Percentiles rank a stretch among this genome's conserved stretches.
These are phyloP conservation scores for Leucocoprinus sp. DNA, from an alignment of 768 basidiomycete genomes.

Conservation along the genomic window DNA sequence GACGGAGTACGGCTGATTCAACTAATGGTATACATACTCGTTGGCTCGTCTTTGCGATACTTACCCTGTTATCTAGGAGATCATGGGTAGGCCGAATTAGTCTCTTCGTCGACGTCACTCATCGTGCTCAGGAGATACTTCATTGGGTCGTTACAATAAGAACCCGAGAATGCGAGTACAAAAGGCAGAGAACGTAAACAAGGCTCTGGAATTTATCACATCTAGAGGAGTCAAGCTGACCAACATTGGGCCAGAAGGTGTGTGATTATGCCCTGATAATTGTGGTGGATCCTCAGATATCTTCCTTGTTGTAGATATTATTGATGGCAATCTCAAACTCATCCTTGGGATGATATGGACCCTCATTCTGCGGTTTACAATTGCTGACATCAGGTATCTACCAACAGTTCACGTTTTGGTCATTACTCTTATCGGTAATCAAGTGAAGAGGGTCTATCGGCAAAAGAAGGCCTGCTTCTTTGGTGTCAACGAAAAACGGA, in stretches of 20 bases:
- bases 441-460: conserved; percentile 97
- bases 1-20: conserved; percentile 96
- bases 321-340: conserved; percentile 97
- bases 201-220: conserved; percentile 92
- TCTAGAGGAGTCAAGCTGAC: conserved; percentile 92
- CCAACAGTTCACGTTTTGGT: neutral
- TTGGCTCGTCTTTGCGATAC: neutral
- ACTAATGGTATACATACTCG: conserved; percentile 60
- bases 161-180: conserved; percentile 88
- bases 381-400: conserved; percentile 94
- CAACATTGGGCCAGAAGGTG: conserved; percentile 96
- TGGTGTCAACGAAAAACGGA: conserved; percentile 98
- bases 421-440: conserved; percentile 9
- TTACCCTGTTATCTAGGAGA: conserved; percentile 53
- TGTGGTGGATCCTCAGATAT: neutral
- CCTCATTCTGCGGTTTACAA: conserved; percentile 92
- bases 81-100: conserved; percentile 61
- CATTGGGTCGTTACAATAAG: conserved; percentile 92
- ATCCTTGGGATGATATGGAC: conserved; percentile 99
- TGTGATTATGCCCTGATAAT: conserved; percentile 5
- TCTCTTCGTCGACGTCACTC: neutral
- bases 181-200: conserved; percentile 97
- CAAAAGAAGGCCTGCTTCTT: conserved; percentile 91
- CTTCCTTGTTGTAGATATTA: conserved; percentile 62
- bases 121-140: conserved; percentile 60